Evolutionary conservation across 2,329 filamentous ascomycete genomes (phyloP), one percentile per base, ranked within the genome.

Genomic region (Ampelomyces quisqualis): DNA sequence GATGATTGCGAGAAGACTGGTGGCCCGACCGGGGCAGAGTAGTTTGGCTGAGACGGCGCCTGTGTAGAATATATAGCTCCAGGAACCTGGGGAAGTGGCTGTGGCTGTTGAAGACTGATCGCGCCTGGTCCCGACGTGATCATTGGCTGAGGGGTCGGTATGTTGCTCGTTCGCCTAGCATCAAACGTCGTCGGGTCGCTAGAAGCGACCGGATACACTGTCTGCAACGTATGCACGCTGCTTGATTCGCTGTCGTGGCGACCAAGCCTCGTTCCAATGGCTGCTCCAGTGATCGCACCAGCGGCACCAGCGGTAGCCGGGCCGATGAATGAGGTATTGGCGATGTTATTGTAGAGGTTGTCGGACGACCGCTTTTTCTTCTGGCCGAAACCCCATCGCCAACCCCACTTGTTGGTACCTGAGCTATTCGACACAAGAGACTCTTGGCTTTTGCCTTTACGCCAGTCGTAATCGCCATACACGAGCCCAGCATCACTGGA

Each of bases 21-120:
- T 29, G 70, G 67, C 3, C 69, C 69, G 17, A 55, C 64, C 7
- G 72, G 70, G 15, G 69, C 67, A 27, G 53, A 60, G 46, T 75
- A 74, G 5, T 64, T 59, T 27, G 69, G 43, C 19, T 69, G 67
- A 11, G 66, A 54, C 8, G 67, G 60, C 9, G 65, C 61, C 45
- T 75, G 72, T 4, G 69, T 69, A 14, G 70, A 77, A 55, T 88
- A 87, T 1, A 90, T 77, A 13, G 79, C 79, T 47, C 79, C 78
- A 24, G 84, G 83, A 2, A 94, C 81, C 0, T 87, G 88, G 2
- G 79, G 76, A 43, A 88, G 78, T 2, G 90, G 90, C 54, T 90
- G 85, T 2, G 90, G 90, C 56, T 95, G 88, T 63, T 93, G 86
- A n/a, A 96, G 75, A 8, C 84, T 82, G 21, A 89, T 77, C 0